Evolutionary conservation across 2,329 filamentous ascomycete species (phyloP), one percentile per base, ranked within the genome.

Genomic region (Daldinia sp.): DNA sequence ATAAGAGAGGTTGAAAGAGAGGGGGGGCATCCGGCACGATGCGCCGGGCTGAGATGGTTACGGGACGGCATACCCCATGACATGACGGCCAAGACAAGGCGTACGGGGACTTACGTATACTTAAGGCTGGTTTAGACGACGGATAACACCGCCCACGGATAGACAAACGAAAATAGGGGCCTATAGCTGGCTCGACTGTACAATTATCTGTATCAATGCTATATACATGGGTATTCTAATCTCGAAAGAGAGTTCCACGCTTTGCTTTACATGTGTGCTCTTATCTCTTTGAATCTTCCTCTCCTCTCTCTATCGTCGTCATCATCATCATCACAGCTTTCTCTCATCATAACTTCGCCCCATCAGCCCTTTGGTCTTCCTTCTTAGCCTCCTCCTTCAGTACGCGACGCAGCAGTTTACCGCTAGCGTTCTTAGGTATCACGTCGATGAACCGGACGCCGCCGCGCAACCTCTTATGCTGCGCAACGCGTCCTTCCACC

Each of bases 391-490:
- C 72, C 49, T 85, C 80, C 64, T 80, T 83, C 70, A 89, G 73
- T 5, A 88, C 73, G 23, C 86, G 78, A 49, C 86, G 82, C 70
- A 90, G 74, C 55, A 90, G 85, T 79, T 90, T 90, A 2, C 87
- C 87, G 62, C 83, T 85, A 0, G 86, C 82, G 70, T 84, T 87
- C 79, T 89, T 90, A 2, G 87, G 87, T 23, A 90, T 83, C 60
- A 80, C 81, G 19, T 83, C 79, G 11, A 85, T 74, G 68, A 87
- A 87, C 55, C 77, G 63, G 1, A 79, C 72, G 21, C 77, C 77
- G 37, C 78, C 77, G 6, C 77, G 70, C 49, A 81, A 71, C 48
- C 74, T 72, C 70, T 76, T 80, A 41, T 75, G 78, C 25, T 77
- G 76, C 5, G 80, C 77, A 8, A 80, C 79, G 45, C 75, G 74